Conservation (phyloP, 345 rosid species). For the Populus deltoides region DNA sequence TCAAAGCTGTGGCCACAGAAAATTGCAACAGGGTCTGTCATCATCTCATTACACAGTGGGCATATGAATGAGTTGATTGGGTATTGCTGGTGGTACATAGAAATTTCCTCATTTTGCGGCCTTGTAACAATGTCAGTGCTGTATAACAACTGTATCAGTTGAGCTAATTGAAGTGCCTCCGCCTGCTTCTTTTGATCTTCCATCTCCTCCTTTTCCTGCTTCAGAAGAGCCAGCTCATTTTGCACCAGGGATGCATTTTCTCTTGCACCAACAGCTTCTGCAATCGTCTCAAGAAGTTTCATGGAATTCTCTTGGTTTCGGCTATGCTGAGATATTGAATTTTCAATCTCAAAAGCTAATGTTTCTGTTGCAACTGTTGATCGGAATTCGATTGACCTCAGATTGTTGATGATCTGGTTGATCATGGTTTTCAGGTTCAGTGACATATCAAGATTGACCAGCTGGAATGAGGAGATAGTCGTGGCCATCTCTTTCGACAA, state of each 20-base stretch:
- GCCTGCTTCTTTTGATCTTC: constrained; percentile 51
- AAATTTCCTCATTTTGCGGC: constrained; percentile 24
- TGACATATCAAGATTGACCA: constrained; percentile 39
- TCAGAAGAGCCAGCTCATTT: constrained; percentile 40
- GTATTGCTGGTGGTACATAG: constrained; percentile 18
- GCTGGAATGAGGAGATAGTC: constrained; percentile 42
- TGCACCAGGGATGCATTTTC: constrained; percentile 28
- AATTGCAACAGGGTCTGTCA: constrained; percentile 50
- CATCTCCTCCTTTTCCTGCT: constrained; percentile 46
- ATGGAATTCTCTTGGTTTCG: constrained; percentile 30
- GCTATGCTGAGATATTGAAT: constrained; percentile 19
- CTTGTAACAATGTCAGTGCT: constrained; percentile 34
- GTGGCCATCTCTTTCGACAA: constrained; percentile 43
- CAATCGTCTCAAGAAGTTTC: constrained; percentile 40
- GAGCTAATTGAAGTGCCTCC: constrained; percentile 47
- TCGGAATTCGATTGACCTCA: constrained; percentile 36
- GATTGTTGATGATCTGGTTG: constrained; percentile 16
- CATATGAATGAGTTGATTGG: constrained; percentile 39
- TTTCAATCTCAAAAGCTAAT: constrained; percentile 40
- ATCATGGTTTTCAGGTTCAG: constrained; percentile 33
- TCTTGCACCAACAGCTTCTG: constrained; percentile 41
- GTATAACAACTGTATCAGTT: constrained; percentile 39
- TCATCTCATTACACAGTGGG: constrained; percentile 42
- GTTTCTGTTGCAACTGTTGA: constrained; percentile 22
- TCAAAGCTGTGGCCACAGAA: constrained; percentile 53